These are phyloP conservation scores for Chimonanthus praecox DNA, from an alignment of 164 flowering plant genomes.

Conservation along the genomic window DNA sequence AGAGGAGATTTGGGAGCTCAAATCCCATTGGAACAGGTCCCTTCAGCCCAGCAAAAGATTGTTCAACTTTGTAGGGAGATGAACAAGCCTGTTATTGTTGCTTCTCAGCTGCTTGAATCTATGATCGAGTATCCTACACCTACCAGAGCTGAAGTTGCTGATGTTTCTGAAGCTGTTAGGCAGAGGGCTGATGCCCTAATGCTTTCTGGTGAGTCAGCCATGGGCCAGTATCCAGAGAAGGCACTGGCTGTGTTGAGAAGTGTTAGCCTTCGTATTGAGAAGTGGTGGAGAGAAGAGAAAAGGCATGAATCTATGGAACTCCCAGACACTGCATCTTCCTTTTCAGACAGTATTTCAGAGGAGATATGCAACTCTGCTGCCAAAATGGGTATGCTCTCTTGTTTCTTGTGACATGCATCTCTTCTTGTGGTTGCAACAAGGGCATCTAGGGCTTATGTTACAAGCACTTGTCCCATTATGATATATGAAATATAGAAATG, in stretches of 20 bases:
- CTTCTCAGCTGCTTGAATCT: slow-evolving; percentile 91
- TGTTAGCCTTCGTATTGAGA: slow-evolving; percentile 90
- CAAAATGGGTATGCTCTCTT: slow-evolving; percentile 66
- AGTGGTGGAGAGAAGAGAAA: slow-evolving; percentile 96
- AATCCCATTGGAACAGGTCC: slow-evolving; percentile 96
- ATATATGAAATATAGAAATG: no score
- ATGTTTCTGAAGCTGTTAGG: slow-evolving; percentile 95
- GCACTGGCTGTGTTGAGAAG: slow-evolving; percentile 83
- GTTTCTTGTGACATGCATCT: neutral
- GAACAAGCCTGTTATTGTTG: slow-evolving; percentile 93
- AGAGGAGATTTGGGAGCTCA: slow-evolving; percentile 98
- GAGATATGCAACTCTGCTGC: slow-evolving; percentile 97
- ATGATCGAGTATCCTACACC: slow-evolving; percentile 99
- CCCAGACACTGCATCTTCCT: slow-evolving; percentile 60
- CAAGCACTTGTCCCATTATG: no score
- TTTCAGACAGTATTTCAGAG: slow-evolving; percentile 73
- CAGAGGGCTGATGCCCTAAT: slow-evolving; percentile 92
- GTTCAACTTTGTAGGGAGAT: slow-evolving; percentile 80
- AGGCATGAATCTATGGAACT: slow-evolving; percentile 70
- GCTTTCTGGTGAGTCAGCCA: slow-evolving; percentile 99
- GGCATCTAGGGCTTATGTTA: no score
- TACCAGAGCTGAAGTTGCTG: slow-evolving; percentile 98
- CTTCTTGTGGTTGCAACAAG: neutral
- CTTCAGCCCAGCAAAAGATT: slow-evolving; percentile 82
- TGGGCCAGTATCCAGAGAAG: slow-evolving; percentile 94